Evolutionary conservation across 169 alveolate species (phyloP), one percentile per base, ranked within the genome.

Genomic region (Miamiensis avidus): DNA sequence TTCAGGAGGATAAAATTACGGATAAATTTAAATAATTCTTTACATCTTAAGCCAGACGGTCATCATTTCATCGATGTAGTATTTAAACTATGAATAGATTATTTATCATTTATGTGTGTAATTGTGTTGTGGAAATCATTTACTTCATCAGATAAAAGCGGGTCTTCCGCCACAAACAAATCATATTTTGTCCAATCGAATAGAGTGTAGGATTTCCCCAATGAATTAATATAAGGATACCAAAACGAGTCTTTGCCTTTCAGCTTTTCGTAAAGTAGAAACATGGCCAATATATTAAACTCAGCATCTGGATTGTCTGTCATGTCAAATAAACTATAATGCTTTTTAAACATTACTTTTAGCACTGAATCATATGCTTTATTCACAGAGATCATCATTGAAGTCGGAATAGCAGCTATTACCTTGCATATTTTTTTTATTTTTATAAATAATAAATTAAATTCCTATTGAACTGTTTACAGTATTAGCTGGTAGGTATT

Each of bases 211-310:
- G 83, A 81, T 20, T 26, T 72, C 34, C 81, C 30, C 26, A 81
- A 65, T 29, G 84, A 69, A 29, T 74, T 30, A 26, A 86, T 77
- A 69, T 86, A 86, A 4, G 87, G 90, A 82, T 86, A 76, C 83
- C 81, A 86, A 75, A 86, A 86, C n/a, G 90, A 86, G 16, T 74
- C 75, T 33, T 79, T 78, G 1, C 90, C 90, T 64, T 81, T 86
- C 64, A 81, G 65, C 29, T 81, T 81, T 33, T 86, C 86, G 29
- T 31, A 27, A 28, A 75, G 72, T 15, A 86, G n/a, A 76, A 74
- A 86, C 33, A 86, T 34, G 29, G 87, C 64, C 73, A 86, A 81
- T 26, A 86, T 75, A 81, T 86, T 86, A 69, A 81, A 86, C 20
- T 86, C 90, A n/a, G 87, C 86, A 81, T 86, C 87, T 64, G n/a